Conservation (phyloP, 495 filamentous ascomycete genomes). For the Penicillium malachiteum region DNA sequence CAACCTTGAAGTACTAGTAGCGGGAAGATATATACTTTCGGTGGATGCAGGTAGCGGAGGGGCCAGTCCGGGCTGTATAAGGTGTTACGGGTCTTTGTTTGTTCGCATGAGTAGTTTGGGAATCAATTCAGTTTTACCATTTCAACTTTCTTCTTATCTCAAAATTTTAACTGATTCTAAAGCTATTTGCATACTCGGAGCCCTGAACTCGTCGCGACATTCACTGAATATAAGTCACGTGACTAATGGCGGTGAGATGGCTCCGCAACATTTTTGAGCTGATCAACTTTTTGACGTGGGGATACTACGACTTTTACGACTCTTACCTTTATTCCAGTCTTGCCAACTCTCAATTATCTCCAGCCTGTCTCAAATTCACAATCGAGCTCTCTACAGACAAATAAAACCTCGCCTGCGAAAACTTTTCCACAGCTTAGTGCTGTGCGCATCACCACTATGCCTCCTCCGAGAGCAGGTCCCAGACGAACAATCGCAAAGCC, state of each 20-base stretch:
- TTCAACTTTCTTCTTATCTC: background rate
- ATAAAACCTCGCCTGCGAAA: background rate
- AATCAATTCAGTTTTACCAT: conserved; percentile 18
- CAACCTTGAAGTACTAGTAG: background rate
- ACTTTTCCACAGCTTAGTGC: conserved; percentile 13
- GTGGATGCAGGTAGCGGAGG: background rate
- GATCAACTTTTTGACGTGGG: conserved; percentile 23
- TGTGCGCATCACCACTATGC: conserved; percentile 22
- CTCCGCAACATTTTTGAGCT: conserved; percentile 28
- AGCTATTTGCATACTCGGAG: no score
- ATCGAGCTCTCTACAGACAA: background rate
- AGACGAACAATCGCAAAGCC: conserved; percentile 32
- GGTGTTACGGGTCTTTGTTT: conserved; percentile 17
- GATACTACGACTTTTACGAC: background rate
- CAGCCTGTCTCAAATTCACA: background rate
- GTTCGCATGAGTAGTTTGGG: conserved; percentile 17
- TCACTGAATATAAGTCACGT: background rate
- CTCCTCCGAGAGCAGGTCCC: conserved; percentile 45
- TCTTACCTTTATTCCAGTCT: background rate
- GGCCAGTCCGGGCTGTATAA: conserved; percentile 15
- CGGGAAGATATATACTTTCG: conserved; percentile 20
- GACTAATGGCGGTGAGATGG: conserved; percentile 16
- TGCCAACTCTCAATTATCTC: conserved; percentile 7
- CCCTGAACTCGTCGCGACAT: no score
- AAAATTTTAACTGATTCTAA: background rate